phyloP scores from a whole-genome alignment of 139 green algal genomes.

The Tetradesmus obliquus region DNA sequence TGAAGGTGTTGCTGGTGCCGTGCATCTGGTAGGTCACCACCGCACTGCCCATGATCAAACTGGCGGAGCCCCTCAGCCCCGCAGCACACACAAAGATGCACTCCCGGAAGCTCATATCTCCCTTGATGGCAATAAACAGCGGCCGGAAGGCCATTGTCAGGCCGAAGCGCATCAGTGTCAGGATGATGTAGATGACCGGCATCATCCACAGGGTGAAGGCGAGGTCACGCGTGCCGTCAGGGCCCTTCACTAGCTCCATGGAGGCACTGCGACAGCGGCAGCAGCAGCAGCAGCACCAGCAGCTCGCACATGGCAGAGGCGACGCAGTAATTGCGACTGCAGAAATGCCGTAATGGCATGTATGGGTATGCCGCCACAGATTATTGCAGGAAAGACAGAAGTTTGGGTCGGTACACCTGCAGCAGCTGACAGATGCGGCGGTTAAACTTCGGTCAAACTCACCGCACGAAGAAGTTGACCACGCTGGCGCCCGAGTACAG shows the following conservation, averaged over 20 bases:
- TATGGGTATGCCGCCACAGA: no score
- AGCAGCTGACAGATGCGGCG: no score
- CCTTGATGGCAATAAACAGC: conserved; percentile 43
- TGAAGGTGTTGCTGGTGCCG: not conserved
- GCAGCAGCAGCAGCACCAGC: not conserved
- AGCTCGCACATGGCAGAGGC: no score
- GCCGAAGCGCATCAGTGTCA: conserved; percentile 60
- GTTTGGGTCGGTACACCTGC: no score
- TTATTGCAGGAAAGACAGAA: no score
- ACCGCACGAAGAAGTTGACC: conserved; percentile 88
- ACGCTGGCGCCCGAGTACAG: conserved; percentile 81
- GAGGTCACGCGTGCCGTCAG: conserved; percentile 7
- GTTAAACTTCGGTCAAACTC: not conserved
- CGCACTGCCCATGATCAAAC: conserved; percentile 76
- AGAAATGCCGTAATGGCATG: no score
- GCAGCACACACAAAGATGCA: conserved; percentile 31
- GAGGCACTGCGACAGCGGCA: not conserved
- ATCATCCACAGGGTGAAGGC: conserved; percentile 50
- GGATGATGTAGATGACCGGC: conserved; percentile 72
- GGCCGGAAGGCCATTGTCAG: conserved; percentile 60
- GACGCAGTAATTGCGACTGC: no score
- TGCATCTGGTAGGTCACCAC: conserved; percentile 55
- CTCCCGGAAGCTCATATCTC: conserved; percentile 31
- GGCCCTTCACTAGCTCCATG: not conserved
- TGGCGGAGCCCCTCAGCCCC: conserved; percentile 75